phyloP scores from a whole-genome alignment of 345 rosid genomes.

The Isatis tinctoria region DNA sequence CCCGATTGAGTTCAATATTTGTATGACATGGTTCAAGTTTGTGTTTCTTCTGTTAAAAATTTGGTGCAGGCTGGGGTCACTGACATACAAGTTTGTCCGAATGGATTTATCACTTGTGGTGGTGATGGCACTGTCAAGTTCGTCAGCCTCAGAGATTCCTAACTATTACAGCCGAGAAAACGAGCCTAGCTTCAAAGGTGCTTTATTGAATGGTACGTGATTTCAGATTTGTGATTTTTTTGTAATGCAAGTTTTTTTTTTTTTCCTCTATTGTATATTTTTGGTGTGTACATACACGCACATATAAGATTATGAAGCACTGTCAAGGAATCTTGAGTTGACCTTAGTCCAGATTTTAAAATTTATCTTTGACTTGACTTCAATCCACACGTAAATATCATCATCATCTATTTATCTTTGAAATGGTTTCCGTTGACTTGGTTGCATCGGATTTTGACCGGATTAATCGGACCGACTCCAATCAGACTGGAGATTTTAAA shows the following conservation, averaged over 20 bases:
- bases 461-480: not conserved
- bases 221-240: not conserved
- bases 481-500: slow-evolving; percentile 1
- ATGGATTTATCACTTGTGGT: slow-evolving; percentile 81
- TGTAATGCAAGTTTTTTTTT: not conserved
- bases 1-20: not conserved
- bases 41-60: slow-evolving; percentile 1
- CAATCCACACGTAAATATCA: not conserved
- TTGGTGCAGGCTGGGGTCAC: slow-evolving; percentile 79
- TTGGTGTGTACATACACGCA: not conserved
- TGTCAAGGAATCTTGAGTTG: slow-evolving; percentile 3
- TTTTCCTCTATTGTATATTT: not conserved
- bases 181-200: not conserved
- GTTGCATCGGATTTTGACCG: slow-evolving; percentile 21
- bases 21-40: not conserved
- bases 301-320: not conserved
- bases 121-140: slow-evolving; percentile 86
- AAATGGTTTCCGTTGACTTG: not conserved
- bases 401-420: not conserved
- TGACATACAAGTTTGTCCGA: slow-evolving; percentile 69
- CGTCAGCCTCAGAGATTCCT: slow-evolving; percentile 42
- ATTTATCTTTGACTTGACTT: slow-evolving; percentile 15
- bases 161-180: not conserved
- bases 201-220: not conserved
- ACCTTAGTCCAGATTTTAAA: not conserved